A percentile compares a stretch with the other conserved stretches of the same genome.
Evolutionary conservation across 495 filamentous ascomycete genomes (phyloP).

Genomic region (Beverwykella pulmonaria): DNA sequence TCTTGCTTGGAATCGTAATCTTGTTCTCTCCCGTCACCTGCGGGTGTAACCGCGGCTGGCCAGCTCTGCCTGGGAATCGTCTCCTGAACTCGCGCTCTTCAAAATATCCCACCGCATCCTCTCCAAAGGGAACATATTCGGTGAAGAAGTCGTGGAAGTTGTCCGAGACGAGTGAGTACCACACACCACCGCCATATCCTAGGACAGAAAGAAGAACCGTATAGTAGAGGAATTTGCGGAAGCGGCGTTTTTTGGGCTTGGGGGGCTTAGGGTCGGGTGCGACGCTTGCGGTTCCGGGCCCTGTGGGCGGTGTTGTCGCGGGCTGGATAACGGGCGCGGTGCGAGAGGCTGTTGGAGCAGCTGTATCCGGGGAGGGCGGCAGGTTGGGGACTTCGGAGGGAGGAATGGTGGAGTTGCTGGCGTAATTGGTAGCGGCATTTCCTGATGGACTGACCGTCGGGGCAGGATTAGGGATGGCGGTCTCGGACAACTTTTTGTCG

Average conservation of each 20-base stretch:
- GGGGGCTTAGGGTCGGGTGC: constrained; percentile 49
- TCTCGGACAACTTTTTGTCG: constrained; percentile 52
- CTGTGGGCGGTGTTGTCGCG: constrained; percentile 45
- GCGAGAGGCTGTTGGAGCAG: no score
- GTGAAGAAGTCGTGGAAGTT: constrained; percentile 99
- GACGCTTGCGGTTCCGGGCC: constrained; percentile 46
- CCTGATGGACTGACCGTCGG: constrained; percentile 54
- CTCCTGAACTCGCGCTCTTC: constrained; percentile 93
- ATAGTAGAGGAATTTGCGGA: constrained; percentile 73
- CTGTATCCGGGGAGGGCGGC: constrained; percentile 50
- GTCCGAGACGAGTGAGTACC: constrained; percentile 88
- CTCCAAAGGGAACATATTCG: constrained; percentile 92
- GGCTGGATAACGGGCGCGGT: constrained; percentile 29
- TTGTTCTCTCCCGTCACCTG: constrained; percentile 59
- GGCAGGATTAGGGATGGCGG: constrained; percentile 48
- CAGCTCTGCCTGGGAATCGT: constrained; percentile 77
- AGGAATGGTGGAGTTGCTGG: constrained; percentile 49
- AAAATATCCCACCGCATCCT: constrained; percentile 93
- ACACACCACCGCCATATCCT: constrained; percentile 84
- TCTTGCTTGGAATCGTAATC: constrained; percentile 81
- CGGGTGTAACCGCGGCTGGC: constrained; percentile 53
- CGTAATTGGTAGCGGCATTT: constrained; percentile 37
- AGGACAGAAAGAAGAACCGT: constrained; percentile 71
- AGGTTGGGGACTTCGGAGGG: constrained; percentile 64
- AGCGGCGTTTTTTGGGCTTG: constrained; percentile 69